phyloP scores from a whole-genome alignment of 441 rosid genomes.

The Adansonia gregorii region DNA sequence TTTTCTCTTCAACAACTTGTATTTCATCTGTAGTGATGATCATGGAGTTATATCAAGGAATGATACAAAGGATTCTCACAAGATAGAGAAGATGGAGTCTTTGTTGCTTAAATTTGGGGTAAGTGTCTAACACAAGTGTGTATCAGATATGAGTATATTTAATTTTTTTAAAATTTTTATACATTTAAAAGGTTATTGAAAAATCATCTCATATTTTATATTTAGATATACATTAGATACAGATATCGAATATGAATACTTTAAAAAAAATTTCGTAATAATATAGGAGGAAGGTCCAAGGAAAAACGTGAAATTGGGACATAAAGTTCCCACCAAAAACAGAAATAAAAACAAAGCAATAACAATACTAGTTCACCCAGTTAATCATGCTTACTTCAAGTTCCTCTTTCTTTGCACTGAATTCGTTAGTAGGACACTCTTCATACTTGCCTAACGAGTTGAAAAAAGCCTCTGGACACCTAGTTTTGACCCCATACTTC shows the following conservation, averaged over 20 bases:
- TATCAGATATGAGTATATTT: no score
- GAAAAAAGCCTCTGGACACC: constrained; percentile 46
- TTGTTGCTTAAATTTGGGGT: no score
- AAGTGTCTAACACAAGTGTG: no score
- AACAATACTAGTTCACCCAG: background rate
- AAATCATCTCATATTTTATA: no score
- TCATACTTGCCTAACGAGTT: constrained; percentile 30
- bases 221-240: no score
- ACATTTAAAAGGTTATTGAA: no score
- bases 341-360: background rate
- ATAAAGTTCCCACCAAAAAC: no score
- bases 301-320: background rate
- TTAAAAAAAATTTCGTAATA: no score
- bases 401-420: constrained; percentile 20
- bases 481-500: constrained; percentile 38
- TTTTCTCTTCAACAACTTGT: constrained; percentile 30
- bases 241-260: no score
- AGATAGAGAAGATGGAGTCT: no score
- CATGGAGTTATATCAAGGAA: constrained; percentile 27
- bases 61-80: background rate
- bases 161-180: no score
- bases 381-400: constrained; percentile 30
- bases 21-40: constrained; percentile 26
- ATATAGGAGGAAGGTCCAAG: no score
- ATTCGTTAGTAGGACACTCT: constrained; percentile 4